These are phyloP conservation scores for Clitopilus hobsonii DNA, from an alignment of 768 basidiomycete species.

Conservation along the genomic window DNA sequence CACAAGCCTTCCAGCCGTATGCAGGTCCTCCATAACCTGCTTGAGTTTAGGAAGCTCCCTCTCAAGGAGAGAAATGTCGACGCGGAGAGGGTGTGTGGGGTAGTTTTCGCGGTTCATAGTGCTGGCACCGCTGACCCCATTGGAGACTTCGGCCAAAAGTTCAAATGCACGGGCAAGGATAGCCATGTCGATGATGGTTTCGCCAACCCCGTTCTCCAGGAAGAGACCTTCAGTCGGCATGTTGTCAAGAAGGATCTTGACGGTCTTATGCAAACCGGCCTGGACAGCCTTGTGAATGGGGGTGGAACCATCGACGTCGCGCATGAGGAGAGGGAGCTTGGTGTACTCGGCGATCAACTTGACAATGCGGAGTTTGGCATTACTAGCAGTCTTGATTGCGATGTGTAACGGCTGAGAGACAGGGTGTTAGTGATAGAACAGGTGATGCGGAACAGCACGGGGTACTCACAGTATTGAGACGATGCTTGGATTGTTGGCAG, in stretches of 20 bases:
- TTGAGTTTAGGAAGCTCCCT: constrained; percentile 19
- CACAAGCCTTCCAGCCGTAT: constrained; percentile 17
- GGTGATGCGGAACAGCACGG: not conserved
- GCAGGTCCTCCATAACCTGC: constrained; percentile 18
- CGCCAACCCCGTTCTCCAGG: constrained; percentile 48
- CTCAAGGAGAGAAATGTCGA: constrained; percentile 13
- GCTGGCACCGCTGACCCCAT: not conserved
- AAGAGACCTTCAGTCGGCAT: constrained; percentile 33
- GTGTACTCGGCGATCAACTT: constrained; percentile 33
- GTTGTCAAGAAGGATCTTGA: constrained; percentile 30
- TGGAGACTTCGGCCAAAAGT: constrained; percentile 10
- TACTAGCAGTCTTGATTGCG: constrained; percentile 33
- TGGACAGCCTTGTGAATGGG: constrained; percentile 47
- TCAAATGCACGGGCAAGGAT: constrained; percentile 15
- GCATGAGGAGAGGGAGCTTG: constrained; percentile 28
- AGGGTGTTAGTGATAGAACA: not conserved
- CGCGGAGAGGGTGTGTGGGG: constrained; percentile 9
- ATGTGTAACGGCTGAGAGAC: constrained; percentile 45
- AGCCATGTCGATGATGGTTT: constrained; percentile 35
- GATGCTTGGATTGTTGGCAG: constrained; percentile 37
- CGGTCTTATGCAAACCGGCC: constrained; percentile 26
- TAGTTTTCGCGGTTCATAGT: constrained; percentile 1
- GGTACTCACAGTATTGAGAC: constrained; percentile 40
- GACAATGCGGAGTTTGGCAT: constrained; percentile 19
- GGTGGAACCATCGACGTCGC: constrained; percentile 45